These are phyloP conservation scores for Rhododendron ferrugineum DNA, from an alignment of 148 eudicot species.

Conservation along the genomic window DNA sequence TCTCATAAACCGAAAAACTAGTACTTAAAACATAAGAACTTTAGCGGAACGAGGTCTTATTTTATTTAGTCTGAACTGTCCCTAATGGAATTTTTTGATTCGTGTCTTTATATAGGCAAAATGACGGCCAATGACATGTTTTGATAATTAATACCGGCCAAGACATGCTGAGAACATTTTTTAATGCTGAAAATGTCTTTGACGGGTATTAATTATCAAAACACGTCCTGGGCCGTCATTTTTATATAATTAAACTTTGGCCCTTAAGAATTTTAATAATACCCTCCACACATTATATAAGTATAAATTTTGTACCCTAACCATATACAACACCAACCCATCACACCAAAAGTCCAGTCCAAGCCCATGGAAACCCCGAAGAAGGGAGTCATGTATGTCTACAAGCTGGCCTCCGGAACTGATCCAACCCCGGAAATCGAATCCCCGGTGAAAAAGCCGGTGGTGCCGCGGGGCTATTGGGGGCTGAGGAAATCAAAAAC, in stretches of 20 bases:
- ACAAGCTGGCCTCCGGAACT: constrained; percentile 40
- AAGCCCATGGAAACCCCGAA: constrained; percentile 30
- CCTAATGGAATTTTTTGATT: neutral
- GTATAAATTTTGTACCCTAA: neutral
- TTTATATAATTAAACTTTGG: neutral
- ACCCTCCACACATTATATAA: neutral
- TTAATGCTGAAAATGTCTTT: no score
- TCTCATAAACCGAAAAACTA: no score
- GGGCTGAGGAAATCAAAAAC: constrained; percentile 41
- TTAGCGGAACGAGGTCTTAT: no score
- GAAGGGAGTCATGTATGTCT: constrained; percentile 55
- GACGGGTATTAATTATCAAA: no score
- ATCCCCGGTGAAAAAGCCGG: constrained; percentile 28
- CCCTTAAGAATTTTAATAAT: neutral
- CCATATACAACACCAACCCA: neutral
- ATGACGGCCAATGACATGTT: no score
- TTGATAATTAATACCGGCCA: no score
- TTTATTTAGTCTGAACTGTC: no score
- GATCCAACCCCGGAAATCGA: constrained; percentile 29
- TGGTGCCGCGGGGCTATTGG: constrained; percentile 20
- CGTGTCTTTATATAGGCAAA: neutral
- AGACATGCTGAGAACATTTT: no score
- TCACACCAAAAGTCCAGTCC: neutral
- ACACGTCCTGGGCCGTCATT: no score
- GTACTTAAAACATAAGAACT: no score